These are phyloP conservation scores for Neostapfia colusana DNA, from an alignment of 176 grass and related monocot species.

Conservation along the genomic window DNA sequence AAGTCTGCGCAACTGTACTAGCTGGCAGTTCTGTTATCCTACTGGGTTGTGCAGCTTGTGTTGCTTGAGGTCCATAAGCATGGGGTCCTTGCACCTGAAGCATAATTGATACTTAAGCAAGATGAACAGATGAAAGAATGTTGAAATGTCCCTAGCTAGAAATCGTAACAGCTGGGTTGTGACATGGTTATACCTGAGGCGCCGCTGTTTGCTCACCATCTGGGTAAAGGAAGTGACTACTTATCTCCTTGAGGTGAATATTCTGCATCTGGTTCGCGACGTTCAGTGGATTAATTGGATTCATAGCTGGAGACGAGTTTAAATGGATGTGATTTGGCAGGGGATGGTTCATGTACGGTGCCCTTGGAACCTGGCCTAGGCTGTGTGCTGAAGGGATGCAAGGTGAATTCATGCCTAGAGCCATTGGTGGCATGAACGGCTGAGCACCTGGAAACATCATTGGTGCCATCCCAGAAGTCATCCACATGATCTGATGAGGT, in stretches of 20 bases:
- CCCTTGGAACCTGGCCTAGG: constrained; percentile 58
- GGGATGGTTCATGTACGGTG: constrained; percentile 53
- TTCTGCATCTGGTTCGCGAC: no score
- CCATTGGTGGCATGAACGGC: constrained; percentile 69
- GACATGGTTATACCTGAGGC: constrained; percentile 53
- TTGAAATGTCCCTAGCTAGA: not conserved
- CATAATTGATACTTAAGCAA: constrained; percentile 23
- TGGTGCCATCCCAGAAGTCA: constrained; percentile 69
- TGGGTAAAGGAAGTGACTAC: constrained; percentile 41
- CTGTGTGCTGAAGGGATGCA: constrained; percentile 56
- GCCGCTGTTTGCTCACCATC: constrained; percentile 33
- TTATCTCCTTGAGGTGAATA: constrained; percentile 46
- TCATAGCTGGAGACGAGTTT: constrained; percentile 50
- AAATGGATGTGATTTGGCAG: constrained; percentile 59
- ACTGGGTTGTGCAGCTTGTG: no score
- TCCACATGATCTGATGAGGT: constrained; percentile 88
- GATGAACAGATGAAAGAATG: constrained; percentile 11
- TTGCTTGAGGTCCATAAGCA: constrained; percentile 49
- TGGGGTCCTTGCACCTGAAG: constrained; percentile 55
- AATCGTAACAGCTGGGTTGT: not conserved
- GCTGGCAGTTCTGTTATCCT: no score
- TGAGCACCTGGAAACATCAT: constrained; percentile 77
- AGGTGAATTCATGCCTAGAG: constrained; percentile 50
- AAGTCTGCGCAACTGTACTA: no score
- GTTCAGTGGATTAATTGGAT: constrained; percentile 52